Percentiles rank a stretch among this genome's conserved stretches.
These are phyloP conservation scores for Stagonosporopsis rhizophila DNA, from an alignment of 2,329 filamentous ascomycete species.

Conservation along the genomic window DNA sequence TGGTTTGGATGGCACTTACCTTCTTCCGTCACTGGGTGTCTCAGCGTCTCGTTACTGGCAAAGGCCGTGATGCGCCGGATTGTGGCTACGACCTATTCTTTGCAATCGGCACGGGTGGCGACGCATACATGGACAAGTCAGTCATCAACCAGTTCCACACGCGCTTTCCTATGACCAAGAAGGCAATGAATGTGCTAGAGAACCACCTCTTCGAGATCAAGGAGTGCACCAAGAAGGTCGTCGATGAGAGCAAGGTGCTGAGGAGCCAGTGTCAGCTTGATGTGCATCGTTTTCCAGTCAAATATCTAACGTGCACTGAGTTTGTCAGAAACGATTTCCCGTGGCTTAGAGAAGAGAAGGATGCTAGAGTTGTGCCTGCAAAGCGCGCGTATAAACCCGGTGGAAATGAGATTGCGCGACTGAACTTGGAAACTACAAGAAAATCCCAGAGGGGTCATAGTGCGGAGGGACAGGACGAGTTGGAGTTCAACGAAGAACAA, in stretches of 20 bases:
- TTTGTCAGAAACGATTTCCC: conserved; percentile 53
- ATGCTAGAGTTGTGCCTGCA: not conserved
- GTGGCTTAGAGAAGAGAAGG: conserved; percentile 41
- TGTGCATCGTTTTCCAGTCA: conserved; percentile 43
- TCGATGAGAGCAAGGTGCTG: conserved; percentile 48
- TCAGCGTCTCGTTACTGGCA: conserved; percentile 50
- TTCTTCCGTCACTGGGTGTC: conserved; percentile 58
- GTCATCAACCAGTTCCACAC: conserved; percentile 50
- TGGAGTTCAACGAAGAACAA: conserved; percentile 18
- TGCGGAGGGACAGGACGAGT: conserved; percentile 15
- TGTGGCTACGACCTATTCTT: conserved; percentile 57
- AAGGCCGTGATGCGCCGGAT: conserved; percentile 51
- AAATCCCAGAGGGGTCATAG: conserved; percentile 18
- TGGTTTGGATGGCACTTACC: conserved; percentile 59
- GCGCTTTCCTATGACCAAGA: conserved; percentile 54
- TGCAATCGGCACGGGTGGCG: conserved; percentile 49
- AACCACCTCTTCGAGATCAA: conserved; percentile 53
- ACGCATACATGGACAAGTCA: conserved; percentile 53
- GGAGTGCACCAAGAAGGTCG: conserved; percentile 50
- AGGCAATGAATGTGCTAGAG: conserved; percentile 53
- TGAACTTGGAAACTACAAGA: conserved; percentile 31
- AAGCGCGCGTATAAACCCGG: conserved; percentile 34
- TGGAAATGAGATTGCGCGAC: conserved; percentile 39
- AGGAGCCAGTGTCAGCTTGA: conserved; percentile 52
- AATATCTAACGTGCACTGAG: conserved; percentile 55